Percentiles rank a stretch among this genome's conserved stretches.
Evolutionary conservation across 495 filamentous ascomycete species (phyloP).

Genomic region (Aspergillus baeticus): DNA sequence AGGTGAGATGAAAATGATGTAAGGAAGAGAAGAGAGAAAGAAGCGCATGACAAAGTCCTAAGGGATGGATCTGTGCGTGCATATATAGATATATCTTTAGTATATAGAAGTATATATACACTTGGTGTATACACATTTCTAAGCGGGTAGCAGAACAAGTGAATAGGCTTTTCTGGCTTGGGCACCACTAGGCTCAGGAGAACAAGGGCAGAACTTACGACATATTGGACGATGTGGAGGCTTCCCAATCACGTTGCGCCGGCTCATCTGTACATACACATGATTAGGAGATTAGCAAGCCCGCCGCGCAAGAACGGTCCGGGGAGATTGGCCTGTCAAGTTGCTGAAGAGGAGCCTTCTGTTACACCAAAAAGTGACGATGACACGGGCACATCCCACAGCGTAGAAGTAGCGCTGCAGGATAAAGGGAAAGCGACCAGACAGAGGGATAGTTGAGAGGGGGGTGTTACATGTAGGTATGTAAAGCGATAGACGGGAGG

Average conservation of each 20-base stretch:
- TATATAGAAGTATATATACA: slow-evolving; percentile 16
- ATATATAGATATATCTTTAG: slow-evolving; percentile 11
- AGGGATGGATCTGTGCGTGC: slow-evolving; percentile 1
- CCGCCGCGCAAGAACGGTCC: slow-evolving; percentile 37
- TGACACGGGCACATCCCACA: slow-evolving; percentile 47
- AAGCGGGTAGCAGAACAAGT: slow-evolving; percentile 4
- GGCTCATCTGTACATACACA: slow-evolving; percentile 47
- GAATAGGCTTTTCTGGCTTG: background rate
- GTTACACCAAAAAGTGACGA: slow-evolving; percentile 45
- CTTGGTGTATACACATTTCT: slow-evolving; percentile 2
- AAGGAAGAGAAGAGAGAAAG: background rate
- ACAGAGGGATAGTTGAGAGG: slow-evolving; percentile 26
- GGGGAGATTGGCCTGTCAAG: slow-evolving; percentile 33
- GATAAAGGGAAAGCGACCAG: slow-evolving; percentile 30
- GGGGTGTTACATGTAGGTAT: slow-evolving; percentile 25
- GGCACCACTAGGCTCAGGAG: slow-evolving; percentile 11
- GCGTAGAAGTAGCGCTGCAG: slow-evolving; percentile 35
- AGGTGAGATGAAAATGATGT: background rate
- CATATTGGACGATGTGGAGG: slow-evolving; percentile 44
- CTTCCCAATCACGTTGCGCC: slow-evolving; percentile 40
- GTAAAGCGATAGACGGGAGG: slow-evolving; percentile 14
- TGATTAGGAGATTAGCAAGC: slow-evolving; percentile 41
- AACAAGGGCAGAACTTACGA: slow-evolving; percentile 48
- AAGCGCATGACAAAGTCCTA: background rate
- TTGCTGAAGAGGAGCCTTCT: slow-evolving; percentile 31